These are phyloP conservation scores for Begonia masoniana DNA, from an alignment of 306 rosid species.

Conservation along the genomic window DNA sequence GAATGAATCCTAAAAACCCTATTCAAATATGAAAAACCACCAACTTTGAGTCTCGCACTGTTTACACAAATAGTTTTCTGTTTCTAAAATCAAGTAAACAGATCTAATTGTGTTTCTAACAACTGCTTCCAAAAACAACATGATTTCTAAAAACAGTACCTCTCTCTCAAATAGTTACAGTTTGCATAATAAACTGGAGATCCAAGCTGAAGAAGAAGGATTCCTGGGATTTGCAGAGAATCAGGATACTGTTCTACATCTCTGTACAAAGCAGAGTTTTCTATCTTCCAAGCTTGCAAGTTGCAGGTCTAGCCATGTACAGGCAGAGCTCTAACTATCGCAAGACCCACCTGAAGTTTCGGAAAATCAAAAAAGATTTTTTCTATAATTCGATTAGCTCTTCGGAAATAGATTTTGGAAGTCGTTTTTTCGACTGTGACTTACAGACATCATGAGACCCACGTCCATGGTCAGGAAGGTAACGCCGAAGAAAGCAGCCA, in stretches of 20 bases:
- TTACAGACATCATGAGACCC: slow-evolving; percentile 64
- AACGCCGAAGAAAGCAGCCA: slow-evolving; percentile 59
- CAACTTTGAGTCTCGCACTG: too few relatives aligned
- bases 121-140: too few relatives aligned
- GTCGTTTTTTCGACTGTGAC: slow-evolving; percentile 5
- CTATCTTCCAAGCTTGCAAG: slow-evolving; percentile 65
- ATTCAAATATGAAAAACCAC: slow-evolving; percentile 4
- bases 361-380: not conserved
- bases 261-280: slow-evolving; percentile 35
- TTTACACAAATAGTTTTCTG: too few relatives aligned
- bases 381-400: too few relatives aligned
- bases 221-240: slow-evolving; percentile 22
- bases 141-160: slow-evolving; percentile 16
- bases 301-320: slow-evolving; percentile 75
- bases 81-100: too few relatives aligned
- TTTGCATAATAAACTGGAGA: slow-evolving; percentile 86
- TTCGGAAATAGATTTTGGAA: too few relatives aligned
- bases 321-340: slow-evolving; percentile 61
- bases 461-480: slow-evolving; percentile 43
- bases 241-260: slow-evolving; percentile 55
- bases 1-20: slow-evolving; percentile 70
- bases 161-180: slow-evolving; percentile 51
- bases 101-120: too few relatives aligned
- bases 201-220: slow-evolving; percentile 57
- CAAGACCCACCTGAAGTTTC: slow-evolving; percentile 43